These are phyloP conservation scores for Balakata baccata DNA, from an alignment of 345 rosid species.

Conservation along the genomic window DNA sequence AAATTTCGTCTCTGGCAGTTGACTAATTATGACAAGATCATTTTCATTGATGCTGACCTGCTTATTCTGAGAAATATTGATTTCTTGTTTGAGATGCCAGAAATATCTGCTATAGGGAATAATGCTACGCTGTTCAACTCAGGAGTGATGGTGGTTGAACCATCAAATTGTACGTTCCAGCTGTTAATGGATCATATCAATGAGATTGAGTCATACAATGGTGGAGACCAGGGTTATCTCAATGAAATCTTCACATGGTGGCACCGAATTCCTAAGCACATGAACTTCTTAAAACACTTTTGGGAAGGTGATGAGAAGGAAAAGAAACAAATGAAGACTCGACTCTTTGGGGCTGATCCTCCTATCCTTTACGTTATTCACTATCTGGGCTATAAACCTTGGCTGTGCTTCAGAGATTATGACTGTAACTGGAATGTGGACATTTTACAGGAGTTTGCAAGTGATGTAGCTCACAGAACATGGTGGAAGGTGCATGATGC, in stretches of 20 bases:
- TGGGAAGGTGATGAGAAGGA: conserved; percentile 90
- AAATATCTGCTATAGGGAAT: conserved; percentile 76
- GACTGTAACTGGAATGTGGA: conserved; percentile 98
- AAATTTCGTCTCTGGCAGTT: conserved; percentile 93
- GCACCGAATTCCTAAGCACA: conserved; percentile 88
- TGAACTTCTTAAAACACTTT: conserved; percentile 92
- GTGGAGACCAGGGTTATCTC: conserved; percentile 89
- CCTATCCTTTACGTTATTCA: conserved; percentile 80
- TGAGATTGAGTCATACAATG: conserved; percentile 82
- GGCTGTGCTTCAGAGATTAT: conserved; percentile 86
- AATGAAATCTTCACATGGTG: conserved; percentile 97
- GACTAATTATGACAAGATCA: conserved; percentile 77
- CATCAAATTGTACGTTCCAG: conserved; percentile 78
- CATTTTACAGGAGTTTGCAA: conserved; percentile 66
- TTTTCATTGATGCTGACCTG: conserved; percentile 84
- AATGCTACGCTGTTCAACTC: conserved; percentile 79
- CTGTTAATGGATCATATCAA: conserved; percentile 77
- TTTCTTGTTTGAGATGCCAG: conserved; percentile 84
- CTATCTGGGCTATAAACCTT: conserved; percentile 79
- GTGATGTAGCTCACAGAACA: conserved; percentile 68
- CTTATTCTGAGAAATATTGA: conserved; percentile 82
- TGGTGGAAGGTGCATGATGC: conserved; percentile 92
- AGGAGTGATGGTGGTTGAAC: conserved; percentile 82
- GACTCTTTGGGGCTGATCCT: conserved; percentile 74
- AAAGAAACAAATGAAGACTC: conserved; percentile 61